Evolutionary conservation across 1,284 basidiomycete species (phyloP).

Genomic region (Cryptococcus deneoformans): DNA sequence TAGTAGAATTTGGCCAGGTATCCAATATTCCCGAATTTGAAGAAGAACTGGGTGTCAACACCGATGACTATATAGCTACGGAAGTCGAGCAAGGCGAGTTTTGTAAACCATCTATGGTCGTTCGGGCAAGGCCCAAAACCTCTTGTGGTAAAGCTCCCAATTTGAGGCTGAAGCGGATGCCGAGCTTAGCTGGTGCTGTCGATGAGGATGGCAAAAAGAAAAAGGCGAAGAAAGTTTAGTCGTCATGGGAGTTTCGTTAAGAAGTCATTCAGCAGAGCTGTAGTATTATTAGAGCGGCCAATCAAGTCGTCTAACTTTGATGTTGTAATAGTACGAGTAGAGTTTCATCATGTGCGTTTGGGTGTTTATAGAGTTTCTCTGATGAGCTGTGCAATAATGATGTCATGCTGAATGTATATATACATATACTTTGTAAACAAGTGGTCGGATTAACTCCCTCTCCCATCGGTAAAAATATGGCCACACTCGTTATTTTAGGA

Average conservation of each 20-base stretch:
- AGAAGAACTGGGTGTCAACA: conserved; percentile 41
- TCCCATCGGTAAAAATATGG: too few species aligned
- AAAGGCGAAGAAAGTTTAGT: conserved; percentile 20
- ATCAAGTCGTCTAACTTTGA: too few species aligned
- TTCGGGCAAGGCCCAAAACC: background rate
- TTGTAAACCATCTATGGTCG: conserved; percentile 17
- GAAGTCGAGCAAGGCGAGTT: conserved; percentile 44
- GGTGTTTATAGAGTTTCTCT: too few species aligned
- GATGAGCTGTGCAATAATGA: too few species aligned
- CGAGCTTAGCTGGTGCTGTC: background rate
- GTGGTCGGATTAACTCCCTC: conserved; percentile 9
- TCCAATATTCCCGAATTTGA: conserved; percentile 28
- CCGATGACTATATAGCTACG: conserved; percentile 38
- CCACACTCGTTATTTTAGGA: too few species aligned
- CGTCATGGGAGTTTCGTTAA: too few species aligned
- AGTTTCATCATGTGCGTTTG: too few species aligned
- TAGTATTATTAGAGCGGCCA: too few species aligned
- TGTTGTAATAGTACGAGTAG: too few species aligned
- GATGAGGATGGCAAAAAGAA: conserved; percentile 15
- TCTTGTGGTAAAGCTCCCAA: background rate
- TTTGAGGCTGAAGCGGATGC: conserved; percentile 1
- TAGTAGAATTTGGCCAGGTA: conserved; percentile 28
- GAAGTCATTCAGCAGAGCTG: too few species aligned
- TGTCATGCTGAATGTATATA: too few species aligned
- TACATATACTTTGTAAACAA: too few species aligned